Evolutionary conservation across 192 early-diverging fungal genomes (phyloP).

Genomic region (Rhizoclosmatium globosum): DNA sequence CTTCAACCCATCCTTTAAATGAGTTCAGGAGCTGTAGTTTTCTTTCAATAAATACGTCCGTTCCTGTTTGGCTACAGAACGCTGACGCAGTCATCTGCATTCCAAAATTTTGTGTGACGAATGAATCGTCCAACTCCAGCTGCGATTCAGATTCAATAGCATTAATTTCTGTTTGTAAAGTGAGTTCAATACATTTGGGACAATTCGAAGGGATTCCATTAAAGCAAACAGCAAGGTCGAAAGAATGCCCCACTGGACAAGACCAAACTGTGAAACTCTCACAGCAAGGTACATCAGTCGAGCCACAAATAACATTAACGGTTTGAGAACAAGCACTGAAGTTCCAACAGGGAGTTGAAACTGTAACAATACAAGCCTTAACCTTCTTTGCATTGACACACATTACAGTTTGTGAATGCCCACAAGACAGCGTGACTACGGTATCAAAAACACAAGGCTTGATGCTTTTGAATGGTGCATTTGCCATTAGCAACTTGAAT

Average conservation of each 20-base stretch:
- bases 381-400: conserved; percentile 18
- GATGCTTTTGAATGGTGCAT: conserved; percentile 6
- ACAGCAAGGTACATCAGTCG: conserved; percentile 27
- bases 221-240: conserved; percentile 25
- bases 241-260: conserved; percentile 27
- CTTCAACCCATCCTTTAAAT: background rate
- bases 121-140: background rate
- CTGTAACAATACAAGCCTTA: background rate
- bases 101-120: background rate
- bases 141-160: background rate
- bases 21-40: background rate
- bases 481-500: conserved; percentile 26
- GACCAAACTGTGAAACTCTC: conserved; percentile 13
- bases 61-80: background rate
- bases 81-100: background rate
- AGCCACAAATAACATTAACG: conserved; percentile 29
- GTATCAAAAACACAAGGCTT: background rate
- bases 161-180: conserved; percentile 10
- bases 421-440: conserved; percentile 6
- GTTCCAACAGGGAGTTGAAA: conserved; percentile 26
- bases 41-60: background rate
- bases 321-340: background rate
- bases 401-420: conserved; percentile 23
- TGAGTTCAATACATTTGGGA: conserved; percentile 24
- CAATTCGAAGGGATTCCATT: conserved; percentile 35